A percentile compares a stretch with the other conserved stretches of the same genome.
Conservation (phyloP, 208 protist species). For the Phytomonas francai region DNA sequence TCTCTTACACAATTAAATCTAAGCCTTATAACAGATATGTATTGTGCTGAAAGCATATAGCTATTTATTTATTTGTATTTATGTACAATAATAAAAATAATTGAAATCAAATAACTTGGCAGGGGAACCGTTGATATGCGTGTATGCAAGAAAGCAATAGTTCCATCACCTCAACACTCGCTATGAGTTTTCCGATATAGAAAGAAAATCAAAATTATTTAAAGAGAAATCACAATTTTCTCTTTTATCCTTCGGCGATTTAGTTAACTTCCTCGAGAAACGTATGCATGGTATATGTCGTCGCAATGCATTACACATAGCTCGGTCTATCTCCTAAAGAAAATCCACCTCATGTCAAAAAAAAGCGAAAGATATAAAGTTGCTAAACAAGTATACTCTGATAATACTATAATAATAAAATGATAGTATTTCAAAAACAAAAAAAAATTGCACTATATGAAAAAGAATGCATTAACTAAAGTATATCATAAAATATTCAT, state of each 20-base stretch:
- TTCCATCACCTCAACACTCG: not conserved
- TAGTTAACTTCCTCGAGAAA: not conserved
- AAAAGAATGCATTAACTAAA: not conserved
- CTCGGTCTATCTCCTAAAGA: not conserved
- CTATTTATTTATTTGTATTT: slow-evolving; percentile 8
- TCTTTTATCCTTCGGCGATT: not conserved
- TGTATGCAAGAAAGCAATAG: not conserved
- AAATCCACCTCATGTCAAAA: not conserved
- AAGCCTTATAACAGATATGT: not conserved
- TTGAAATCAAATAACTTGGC: not conserved
- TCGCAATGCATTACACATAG: not conserved
- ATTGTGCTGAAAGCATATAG: not conserved
- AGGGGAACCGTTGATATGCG: not conserved
- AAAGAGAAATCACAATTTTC: not conserved
- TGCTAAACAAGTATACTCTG: not conserved
- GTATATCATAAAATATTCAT: not conserved
- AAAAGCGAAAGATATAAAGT: not conserved
- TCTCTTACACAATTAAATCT: not conserved
- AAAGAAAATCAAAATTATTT: not conserved
- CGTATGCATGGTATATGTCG: not conserved
- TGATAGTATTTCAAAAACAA: not conserved
- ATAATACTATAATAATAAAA: not conserved
- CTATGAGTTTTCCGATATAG: not conserved
- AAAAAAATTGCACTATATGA: not conserved
- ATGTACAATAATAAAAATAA: slow-evolving; percentile 6